phyloP scores from a whole-genome alignment of 306 rosid species.

The Prunus mongolica region DNA sequence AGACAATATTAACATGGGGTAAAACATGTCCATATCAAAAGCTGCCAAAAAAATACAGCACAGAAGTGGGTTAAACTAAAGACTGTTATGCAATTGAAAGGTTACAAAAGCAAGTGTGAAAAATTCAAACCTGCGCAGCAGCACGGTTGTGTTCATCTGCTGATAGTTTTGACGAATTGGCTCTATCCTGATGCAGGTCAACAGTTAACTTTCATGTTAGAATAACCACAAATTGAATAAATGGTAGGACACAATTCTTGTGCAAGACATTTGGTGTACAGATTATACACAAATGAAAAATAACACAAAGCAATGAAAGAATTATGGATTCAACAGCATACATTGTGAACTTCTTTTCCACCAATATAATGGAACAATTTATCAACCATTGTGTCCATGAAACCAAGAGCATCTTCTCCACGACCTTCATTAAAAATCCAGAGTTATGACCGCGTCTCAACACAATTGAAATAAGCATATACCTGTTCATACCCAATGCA shows the following conservation, averaged over 20 bases:
- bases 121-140: conserved; percentile 62
- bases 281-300: conserved; percentile 5
- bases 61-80: conserved; percentile 9
- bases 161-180: conserved; percentile 44
- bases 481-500: conserved; percentile 65
- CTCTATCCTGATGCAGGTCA: conserved; percentile 54
- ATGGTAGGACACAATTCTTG: not conserved
- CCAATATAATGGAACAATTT: conserved; percentile 81
- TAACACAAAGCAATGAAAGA: not conserved
- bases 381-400: conserved; percentile 70
- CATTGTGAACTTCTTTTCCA: conserved; percentile 66
- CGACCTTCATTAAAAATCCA: conserved; percentile 60
- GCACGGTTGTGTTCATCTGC: conserved; percentile 66
- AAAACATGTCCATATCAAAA: conserved; percentile 17
- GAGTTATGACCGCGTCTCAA: conserved; percentile 29
- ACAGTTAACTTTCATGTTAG: conserved; percentile 14
- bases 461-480: conserved; percentile 10
- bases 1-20: conserved; percentile 14
- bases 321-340: conserved; percentile 35
- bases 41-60: not conserved
- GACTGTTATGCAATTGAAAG: not conserved
- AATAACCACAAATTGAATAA: conserved; percentile 13
- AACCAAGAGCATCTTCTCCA: conserved; percentile 86
- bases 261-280: not conserved
- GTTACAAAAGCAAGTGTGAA: conserved; percentile 6